Conservation (phyloP, 441 rosid genomes). For the Arabidopsis lyrata region DNA sequence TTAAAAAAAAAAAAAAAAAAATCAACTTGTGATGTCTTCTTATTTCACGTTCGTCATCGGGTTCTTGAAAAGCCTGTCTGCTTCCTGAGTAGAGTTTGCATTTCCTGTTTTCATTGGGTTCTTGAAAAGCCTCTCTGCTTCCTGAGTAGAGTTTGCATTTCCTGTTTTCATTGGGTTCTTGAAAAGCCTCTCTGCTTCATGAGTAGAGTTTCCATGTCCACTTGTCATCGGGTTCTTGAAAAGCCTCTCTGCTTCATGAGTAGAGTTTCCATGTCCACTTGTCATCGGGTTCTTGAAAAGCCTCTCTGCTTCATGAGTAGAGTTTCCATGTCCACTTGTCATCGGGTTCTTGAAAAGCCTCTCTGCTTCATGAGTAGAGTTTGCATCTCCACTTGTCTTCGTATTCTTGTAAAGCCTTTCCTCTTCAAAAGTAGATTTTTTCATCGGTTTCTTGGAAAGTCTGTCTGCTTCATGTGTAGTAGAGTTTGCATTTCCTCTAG, state of each 20-base stretch:
- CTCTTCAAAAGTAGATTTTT: not conserved
- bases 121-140: not conserved
- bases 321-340: not conserved
- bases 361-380: not conserved
- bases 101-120: no score
- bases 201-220: not conserved
- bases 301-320: not conserved
- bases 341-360: not conserved
- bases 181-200: not conserved
- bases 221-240: not conserved
- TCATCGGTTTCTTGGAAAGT: not conserved
- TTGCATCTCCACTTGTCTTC: not conserved
- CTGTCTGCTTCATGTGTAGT: not conserved
- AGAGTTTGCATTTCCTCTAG: not conserved
- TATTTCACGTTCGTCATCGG: not conserved
- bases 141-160: not conserved
- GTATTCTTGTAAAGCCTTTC: not conserved
- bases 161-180: not conserved
- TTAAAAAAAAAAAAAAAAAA: no score
- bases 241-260: not conserved
- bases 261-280: not conserved
- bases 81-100: no score
- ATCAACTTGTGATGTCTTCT: no score
- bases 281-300: not conserved
- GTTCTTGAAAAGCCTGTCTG: not conserved